These are phyloP conservation scores for Melampsora larici-populina DNA, from an alignment of 1,284 basidiomycete species.

Conservation along the genomic window DNA sequence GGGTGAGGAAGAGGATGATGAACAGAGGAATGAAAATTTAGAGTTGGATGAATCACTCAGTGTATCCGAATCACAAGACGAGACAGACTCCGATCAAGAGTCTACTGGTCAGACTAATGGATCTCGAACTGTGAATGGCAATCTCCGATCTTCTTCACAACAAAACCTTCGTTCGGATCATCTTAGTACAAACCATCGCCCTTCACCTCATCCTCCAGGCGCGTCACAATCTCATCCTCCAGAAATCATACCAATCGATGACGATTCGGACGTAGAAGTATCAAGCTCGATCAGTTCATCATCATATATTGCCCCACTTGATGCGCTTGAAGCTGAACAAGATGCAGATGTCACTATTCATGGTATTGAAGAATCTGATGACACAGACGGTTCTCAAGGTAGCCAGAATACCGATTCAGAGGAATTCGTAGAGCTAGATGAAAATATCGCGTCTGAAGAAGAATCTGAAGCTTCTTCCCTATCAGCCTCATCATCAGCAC, in stretches of 20 bases:
- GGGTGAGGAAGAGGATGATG: constrained; percentile 1
- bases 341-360: background rate
- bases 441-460: background rate
- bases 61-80: background rate
- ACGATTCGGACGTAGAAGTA: background rate
- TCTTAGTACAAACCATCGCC: background rate
- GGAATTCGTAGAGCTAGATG: background rate
- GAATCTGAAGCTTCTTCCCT: background rate
- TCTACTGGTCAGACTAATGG: background rate
- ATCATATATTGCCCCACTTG: background rate
- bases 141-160: background rate
- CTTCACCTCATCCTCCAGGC: background rate
- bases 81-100: background rate
- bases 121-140: background rate
- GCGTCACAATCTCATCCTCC: background rate
- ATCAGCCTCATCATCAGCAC: background rate
- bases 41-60: background rate
- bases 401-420: background rate
- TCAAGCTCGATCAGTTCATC: background rate
- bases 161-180: background rate
- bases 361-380: background rate
- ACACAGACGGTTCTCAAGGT: background rate
- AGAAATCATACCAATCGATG: background rate
- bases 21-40: background rate
- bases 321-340: background rate